Evolutionary conservation across 305 asterid species (phyloP), one percentile per base, ranked within the genome.

Genomic region (Rubia tinctorum): DNA sequence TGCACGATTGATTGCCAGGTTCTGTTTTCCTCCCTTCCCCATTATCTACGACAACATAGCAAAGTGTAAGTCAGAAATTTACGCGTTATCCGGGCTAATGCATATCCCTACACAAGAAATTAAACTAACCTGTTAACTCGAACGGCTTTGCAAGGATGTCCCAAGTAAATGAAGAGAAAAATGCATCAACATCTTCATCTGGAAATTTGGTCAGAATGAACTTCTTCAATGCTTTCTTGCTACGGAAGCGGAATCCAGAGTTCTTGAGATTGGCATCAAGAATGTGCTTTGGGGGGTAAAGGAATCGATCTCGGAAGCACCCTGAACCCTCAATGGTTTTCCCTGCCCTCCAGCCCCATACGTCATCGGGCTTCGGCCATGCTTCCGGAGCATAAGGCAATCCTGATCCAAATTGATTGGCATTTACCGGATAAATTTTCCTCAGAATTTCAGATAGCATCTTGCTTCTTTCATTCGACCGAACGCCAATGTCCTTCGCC

Each of bases 91-190:
- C 45, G 10, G 9, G 10, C 12, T 59, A 34, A 12, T 69, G 12
- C 5, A 18, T 2, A 10, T 61, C n/a, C 34, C 25, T 12, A 4
- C 20, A 10, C 8, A 17, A 7, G 76, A 42, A 22, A 86, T 86
- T 84, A 80, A 37, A 60, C 47, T 25, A 44, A 3, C 10, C 45
- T 2, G 10, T 42, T 42, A 8, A 15, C 12, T 25, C 71, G 53
- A 18, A 39, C 44, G 22, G 20, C 45, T 22, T 70, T 72, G 76
- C 84, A 25, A 84, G 83, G 61, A 86, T 77, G 1, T 80, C 79
- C 90, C 88, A 84, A 68, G 78, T 81, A 61, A 86, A 86, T 14
- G 80, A 82, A 9, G 81, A 76, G 56, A 80, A 78, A 74, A 86
- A 86, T 15, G 77, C 79, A 39, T 79, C 27, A 53, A 77, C 47